Conservation (phyloP, 495 filamentous ascomycete species). For the Poronia punctata region DNA sequence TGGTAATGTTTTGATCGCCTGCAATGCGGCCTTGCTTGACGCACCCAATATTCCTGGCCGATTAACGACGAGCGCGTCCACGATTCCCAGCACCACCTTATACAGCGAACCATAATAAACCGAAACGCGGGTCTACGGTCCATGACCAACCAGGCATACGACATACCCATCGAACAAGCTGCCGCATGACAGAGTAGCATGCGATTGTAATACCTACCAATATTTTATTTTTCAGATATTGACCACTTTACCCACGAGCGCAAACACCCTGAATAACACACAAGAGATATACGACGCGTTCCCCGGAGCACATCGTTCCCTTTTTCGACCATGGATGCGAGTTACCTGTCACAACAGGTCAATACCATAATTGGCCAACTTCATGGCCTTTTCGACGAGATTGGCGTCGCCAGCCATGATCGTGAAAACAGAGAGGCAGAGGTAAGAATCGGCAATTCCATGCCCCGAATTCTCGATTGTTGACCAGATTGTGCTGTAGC, state of each 20-base stretch:
- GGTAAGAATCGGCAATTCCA: slow-evolving; percentile 42
- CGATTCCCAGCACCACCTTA: not conserved
- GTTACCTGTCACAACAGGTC: slow-evolving; percentile 87
- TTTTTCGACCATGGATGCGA: slow-evolving; percentile 65
- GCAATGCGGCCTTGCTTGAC: slow-evolving; percentile 21
- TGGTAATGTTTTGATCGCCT: slow-evolving; percentile 18
- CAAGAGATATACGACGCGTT: not conserved
- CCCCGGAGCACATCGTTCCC: not conserved
- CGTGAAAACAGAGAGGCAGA: slow-evolving; percentile 80
- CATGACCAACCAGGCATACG: not conserved
- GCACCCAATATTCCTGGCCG: slow-evolving; percentile 10
- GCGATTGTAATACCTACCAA: slow-evolving; percentile 8
- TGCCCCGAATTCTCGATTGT: slow-evolving; percentile 7
- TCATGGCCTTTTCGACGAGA: slow-evolving; percentile 92
- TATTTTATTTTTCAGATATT: not conserved
- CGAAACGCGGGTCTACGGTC: slow-evolving; percentile 12
- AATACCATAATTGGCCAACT: slow-evolving; percentile 84
- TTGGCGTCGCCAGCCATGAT: slow-evolving; percentile 85
- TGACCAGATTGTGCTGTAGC: slow-evolving; percentile 42
- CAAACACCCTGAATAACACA: not conserved
- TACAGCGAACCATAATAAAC: too few species aligned
- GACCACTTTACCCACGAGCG: not conserved
- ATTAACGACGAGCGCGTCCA: slow-evolving; percentile 11
- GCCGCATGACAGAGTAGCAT: slow-evolving; percentile 7
- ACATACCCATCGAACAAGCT: slow-evolving; percentile 3